Evolutionary conservation across 2,329 filamentous ascomycete genomes (phyloP), one percentile per base, ranked within the genome.

Genomic region (Cadophora sp.): DNA sequence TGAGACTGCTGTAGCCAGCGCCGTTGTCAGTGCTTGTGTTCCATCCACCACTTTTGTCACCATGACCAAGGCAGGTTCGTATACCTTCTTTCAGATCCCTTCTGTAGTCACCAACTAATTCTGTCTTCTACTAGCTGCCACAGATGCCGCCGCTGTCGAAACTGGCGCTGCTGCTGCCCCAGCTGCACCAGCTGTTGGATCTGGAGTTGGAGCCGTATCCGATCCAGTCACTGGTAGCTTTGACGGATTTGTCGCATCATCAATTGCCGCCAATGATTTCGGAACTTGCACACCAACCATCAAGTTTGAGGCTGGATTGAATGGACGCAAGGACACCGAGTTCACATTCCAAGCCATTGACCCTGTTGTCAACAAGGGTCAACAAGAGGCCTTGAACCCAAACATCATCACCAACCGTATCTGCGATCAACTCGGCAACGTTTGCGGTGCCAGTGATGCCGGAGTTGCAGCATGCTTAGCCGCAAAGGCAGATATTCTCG

Each of bases 331-430:
- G 9, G 82, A 82, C 22, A 82, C 80, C 65, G 89, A 90, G 78
- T 87, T 85, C 78, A 90, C 89, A 60, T 92, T 91, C 85, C 87
- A 89, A 78, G 85, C 90, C 61, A 84, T 84, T 58, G 89, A 91
- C 76, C 80, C 86, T 9, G 79, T 85, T 20, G 84, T 90, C 66
- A 83, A 83, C 71, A 80, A 87, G 75, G 85, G 85, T 61, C 89
- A 91, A 78, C 79, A 87, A 73, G 89, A 91, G 76, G 88, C 89
- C 9, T 81, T 91, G 55, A 91, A 91, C 85, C 89, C 89, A 65
- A 86, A 87, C 81, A 91, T 91, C 82, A 91, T 91, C 81, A 90
- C 88, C 76, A 91, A 90, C 83, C 85, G 88, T 68, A 87, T 91
- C 77, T 89, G 87, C 78, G 89, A 91, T 78, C 87, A 91, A 80